Percentiles rank a stretch among this genome's conserved stretches.
Evolutionary conservation across 106 monocot species (phyloP).

Genomic region (Alisma plantagoaquatica): DNA sequence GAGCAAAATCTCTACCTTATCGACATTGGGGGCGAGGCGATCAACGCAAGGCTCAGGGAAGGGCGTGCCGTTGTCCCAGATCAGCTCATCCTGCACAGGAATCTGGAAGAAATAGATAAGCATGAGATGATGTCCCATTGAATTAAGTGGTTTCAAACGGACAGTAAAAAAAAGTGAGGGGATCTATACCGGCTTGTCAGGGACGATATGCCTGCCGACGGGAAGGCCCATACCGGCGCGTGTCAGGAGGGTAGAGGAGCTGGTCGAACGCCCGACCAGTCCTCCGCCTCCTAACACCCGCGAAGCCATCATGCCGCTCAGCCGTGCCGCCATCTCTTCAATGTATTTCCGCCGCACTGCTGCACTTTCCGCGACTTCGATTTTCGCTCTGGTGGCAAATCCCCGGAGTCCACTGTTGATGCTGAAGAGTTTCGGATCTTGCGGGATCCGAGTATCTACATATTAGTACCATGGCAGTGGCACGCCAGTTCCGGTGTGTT

Average conservation of each 20-base stretch:
- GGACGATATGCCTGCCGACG: conserved; percentile 82
- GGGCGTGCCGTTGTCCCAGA: conserved; percentile 93
- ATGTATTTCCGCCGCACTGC: no score
- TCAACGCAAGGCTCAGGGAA: conserved; percentile 95
- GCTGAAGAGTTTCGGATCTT: no score
- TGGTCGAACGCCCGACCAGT: conserved; percentile 29
- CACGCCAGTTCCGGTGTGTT: no score
- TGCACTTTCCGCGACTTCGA: no score
- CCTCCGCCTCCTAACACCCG: conserved; percentile 41
- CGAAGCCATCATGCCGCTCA: conserved; percentile 58
- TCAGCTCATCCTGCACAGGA: conserved; percentile 59
- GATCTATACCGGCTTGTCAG: conserved; percentile 52
- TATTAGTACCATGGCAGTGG: no score
- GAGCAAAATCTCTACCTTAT: conserved; percentile 62
- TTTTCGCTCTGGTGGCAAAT: no score
- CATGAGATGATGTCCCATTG: no score
- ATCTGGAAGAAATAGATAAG: conserved; percentile 24
- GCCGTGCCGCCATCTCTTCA: conserved; percentile 47
- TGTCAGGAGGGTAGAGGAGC: conserved; percentile 33
- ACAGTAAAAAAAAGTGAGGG: conserved; percentile 1
- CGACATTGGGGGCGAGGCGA: conserved; percentile 65
- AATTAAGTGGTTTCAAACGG: no score
- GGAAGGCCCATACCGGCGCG: conserved; percentile 95
- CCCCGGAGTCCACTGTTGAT: no score
- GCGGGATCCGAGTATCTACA: no score